Base-by-base conservation (phyloP, 768 basidiomycete genomes). In the Hericium erinaceus region DNA sequence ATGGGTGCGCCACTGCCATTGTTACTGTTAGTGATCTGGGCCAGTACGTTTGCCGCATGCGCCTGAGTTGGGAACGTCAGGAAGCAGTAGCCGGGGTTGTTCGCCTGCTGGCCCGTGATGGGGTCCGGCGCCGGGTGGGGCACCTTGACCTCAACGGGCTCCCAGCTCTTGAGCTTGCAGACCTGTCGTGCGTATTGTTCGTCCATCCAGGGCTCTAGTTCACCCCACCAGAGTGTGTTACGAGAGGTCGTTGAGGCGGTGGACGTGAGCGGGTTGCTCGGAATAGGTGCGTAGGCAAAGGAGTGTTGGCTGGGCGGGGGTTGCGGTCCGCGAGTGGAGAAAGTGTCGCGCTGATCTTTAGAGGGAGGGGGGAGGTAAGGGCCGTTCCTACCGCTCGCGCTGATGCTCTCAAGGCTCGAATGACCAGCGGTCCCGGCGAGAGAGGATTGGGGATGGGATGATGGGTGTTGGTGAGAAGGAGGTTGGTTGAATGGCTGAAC, bases 201-300 rank as follows among this genome's bases (percentile, higher is more conserved):
- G 74, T 95, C 92, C 94, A 95, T 95, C 93, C 93, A 95, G 63
- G 87, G 84, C 71, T 95, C 93, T 56, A 95, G 81, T 66, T 91
- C 88, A 62, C 85, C 83, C 83, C 94, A 90, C 79, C 83, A 89
- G 64, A 92, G 81, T 44, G 89, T 87, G 59, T 79, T 80, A 68
- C 80, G 79, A 51, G 77, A 70, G 48, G 52, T 57, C 44, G 58
- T 57, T 61, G 61, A 66, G 61, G 52, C 58, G 41, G 58, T 57
- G 61, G 61, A 66, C 61, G 66, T 62, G 68, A 61, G 58, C 68
- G 67, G 48, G 64, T 64, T 44, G 62, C 65, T 44, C 57, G 67
- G 58, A 60, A 69, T 57, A 57, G 59, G 56, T 44, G 62, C 49
- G 65, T 67, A 58, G 65, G 63, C 38, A 65, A 61, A 37, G 64